These are phyloP conservation scores for Pezicula rhizophila DNA, from an alignment of 2,329 filamentous ascomycete species.

Conservation along the genomic window DNA sequence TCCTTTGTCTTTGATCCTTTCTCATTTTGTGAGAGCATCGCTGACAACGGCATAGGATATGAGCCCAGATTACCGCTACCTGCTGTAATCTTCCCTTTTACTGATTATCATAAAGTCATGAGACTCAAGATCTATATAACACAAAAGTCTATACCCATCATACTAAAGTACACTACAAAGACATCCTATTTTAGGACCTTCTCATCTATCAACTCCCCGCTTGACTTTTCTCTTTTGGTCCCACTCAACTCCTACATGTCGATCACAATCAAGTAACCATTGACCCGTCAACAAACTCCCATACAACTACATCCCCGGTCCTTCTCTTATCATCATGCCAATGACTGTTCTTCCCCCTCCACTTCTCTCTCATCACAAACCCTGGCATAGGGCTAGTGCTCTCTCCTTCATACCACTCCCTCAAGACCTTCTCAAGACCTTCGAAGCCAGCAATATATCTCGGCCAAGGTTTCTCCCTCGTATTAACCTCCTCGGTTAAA, in stretches of 20 bases:
- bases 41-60: slow-evolving; percentile 21
- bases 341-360: slow-evolving; percentile 53
- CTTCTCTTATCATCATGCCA: slow-evolving; percentile 58
- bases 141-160: no score
- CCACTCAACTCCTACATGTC: no score
- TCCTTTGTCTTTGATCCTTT: background rate
- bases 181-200: no score
- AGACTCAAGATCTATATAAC: no score
- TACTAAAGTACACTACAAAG: no score
- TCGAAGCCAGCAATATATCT: slow-evolving; percentile 57
- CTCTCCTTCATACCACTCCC: slow-evolving; percentile 36
- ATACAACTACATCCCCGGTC: slow-evolving; percentile 51
- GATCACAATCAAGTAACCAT: no score
- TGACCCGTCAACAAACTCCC: slow-evolving; percentile 35
- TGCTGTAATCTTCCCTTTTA: slow-evolving; percentile 10
- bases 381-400: slow-evolving; percentile 27
- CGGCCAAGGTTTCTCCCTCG: slow-evolving; percentile 36
- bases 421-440: slow-evolving; percentile 44
- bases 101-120: no score
- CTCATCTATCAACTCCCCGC: no score
- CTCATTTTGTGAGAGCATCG: background rate
- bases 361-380: slow-evolving; percentile 41
- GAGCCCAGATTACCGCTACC: slow-evolving; percentile 28
- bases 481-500: slow-evolving; percentile 32
- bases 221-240: no score